Conservation (phyloP, 768 basidiomycete species). For the Hygrophoropsis aurantiaca region DNA sequence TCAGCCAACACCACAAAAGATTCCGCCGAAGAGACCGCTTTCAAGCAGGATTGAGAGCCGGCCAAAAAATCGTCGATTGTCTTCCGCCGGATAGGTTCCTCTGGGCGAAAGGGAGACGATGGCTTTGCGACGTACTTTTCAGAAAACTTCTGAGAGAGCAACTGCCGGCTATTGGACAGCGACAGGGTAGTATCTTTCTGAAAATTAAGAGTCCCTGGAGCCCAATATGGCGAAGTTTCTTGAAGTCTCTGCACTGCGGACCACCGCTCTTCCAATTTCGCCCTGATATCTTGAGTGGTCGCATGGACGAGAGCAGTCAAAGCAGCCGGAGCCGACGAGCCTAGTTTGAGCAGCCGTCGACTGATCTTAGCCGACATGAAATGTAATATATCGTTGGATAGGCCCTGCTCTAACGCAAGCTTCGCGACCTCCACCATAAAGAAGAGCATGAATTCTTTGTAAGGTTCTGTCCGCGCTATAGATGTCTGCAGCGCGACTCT, state of each 20-base stretch:
- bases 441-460: constrained; percentile 36
- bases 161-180: constrained; percentile 25
- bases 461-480: constrained; percentile 19
- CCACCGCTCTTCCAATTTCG: constrained; percentile 35
- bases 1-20: constrained; percentile 30
- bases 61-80: too few species aligned
- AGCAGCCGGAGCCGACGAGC: constrained; percentile 12
- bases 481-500: constrained; percentile 46
- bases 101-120: constrained; percentile 10
- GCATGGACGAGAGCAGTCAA: constrained; percentile 14
- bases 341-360: constrained; percentile 23
- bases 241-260: constrained; percentile 22
- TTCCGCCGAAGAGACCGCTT: not conserved
- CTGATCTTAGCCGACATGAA: constrained; percentile 37
- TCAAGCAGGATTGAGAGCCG: too few species aligned
- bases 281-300: constrained; percentile 13
- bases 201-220: constrained; percentile 23
- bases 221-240: constrained; percentile 21
- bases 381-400: constrained; percentile 37
- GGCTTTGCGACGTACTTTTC: constrained; percentile 3
- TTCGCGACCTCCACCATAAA: constrained; percentile 20
- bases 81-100: not conserved
- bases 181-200: constrained; percentile 32
- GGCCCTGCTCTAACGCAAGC: not conserved
- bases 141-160: constrained; percentile 18